Conservation (phyloP, 2,329 filamentous ascomycete species). For the Exophiala sp. region DNA sequence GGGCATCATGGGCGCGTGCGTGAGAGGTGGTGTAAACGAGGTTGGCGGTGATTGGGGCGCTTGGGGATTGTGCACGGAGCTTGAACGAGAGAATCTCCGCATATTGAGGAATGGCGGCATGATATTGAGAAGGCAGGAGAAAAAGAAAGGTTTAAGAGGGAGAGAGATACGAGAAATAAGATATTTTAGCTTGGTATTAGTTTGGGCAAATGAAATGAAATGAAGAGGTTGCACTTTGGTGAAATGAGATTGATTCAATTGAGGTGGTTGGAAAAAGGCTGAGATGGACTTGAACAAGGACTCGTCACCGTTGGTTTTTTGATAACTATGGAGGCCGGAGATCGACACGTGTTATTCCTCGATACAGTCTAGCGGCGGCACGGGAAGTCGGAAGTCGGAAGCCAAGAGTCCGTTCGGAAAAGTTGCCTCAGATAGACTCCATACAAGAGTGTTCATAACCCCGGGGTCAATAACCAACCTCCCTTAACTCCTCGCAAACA, state of each 20-base stretch:
- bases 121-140: slow-evolving; percentile 3
- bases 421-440: too few species aligned
- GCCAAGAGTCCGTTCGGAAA: too few species aligned
- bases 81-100: slow-evolving; percentile 21
- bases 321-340: too few species aligned
- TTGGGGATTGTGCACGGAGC: slow-evolving; percentile 17
- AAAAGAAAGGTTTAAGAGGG: neutral
- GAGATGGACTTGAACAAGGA: too few species aligned
- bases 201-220: neutral
- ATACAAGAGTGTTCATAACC: too few species aligned
- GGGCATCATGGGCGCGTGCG: slow-evolving; percentile 23
- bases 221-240: neutral
- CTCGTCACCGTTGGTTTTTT: too few species aligned
- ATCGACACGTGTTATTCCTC: too few species aligned
- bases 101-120: slow-evolving; percentile 25
- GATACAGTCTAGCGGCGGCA: too few species aligned
- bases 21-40: slow-evolving; percentile 23
- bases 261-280: too few species aligned
- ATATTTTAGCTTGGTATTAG: neutral
- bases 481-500: too few species aligned
- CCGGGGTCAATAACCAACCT: too few species aligned
- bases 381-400: neutral
- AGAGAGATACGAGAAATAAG: neutral
- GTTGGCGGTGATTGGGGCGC: slow-evolving; percentile 18
- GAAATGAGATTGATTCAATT: too few species aligned